A percentile compares a stretch with the other conserved stretches of the same genome.
Evolutionary conservation across 352 stramenopile species (phyloP).

Genomic region (Phytophthora cryptogea): DNA sequence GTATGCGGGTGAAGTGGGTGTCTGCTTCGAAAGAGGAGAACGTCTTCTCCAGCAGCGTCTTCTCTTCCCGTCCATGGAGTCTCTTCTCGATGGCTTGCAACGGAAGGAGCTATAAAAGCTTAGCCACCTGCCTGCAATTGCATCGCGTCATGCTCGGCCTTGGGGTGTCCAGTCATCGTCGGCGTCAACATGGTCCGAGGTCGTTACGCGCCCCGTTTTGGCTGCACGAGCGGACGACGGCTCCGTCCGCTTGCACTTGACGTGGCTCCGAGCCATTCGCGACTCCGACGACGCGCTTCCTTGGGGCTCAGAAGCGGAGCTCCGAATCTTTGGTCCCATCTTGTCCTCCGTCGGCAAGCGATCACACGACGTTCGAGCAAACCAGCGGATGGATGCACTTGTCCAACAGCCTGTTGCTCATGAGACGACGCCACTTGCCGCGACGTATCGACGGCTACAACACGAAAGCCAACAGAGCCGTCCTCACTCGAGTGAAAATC

Average conservation of each 20-base stretch:
- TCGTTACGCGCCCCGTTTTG: slow-evolving; percentile 1
- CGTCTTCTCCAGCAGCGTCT: no score
- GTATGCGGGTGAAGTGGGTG: no score
- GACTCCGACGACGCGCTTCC: slow-evolving; percentile 9
- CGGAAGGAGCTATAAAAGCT: no score
- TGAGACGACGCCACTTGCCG: slow-evolving; percentile 23
- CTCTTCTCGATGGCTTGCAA: not conserved
- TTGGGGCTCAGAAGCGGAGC: slow-evolving; percentile 9
- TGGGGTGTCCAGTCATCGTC: not conserved
- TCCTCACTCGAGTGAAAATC: slow-evolving; percentile 19
- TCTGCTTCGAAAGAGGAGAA: no score
- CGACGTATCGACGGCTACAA: not conserved
- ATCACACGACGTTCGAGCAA: slow-evolving; percentile 1
- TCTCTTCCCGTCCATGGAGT: no score
- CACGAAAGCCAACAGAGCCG: not conserved
- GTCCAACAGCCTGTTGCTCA: not conserved
- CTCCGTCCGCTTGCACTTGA: slow-evolving; percentile 21
- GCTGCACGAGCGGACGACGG: slow-evolving; percentile 16
- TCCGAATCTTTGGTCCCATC: slow-evolving; percentile 28
- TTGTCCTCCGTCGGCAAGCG: slow-evolving; percentile 8
- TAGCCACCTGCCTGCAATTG: no score
- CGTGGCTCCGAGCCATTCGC: slow-evolving; percentile 16
- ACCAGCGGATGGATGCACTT: slow-evolving; percentile 23
- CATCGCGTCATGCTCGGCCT: no score
- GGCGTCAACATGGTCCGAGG: slow-evolving; percentile 10